These are phyloP conservation scores for Apiospora hydei DNA, from an alignment of 2,329 filamentous ascomycete genomes.

Conservation along the genomic window DNA sequence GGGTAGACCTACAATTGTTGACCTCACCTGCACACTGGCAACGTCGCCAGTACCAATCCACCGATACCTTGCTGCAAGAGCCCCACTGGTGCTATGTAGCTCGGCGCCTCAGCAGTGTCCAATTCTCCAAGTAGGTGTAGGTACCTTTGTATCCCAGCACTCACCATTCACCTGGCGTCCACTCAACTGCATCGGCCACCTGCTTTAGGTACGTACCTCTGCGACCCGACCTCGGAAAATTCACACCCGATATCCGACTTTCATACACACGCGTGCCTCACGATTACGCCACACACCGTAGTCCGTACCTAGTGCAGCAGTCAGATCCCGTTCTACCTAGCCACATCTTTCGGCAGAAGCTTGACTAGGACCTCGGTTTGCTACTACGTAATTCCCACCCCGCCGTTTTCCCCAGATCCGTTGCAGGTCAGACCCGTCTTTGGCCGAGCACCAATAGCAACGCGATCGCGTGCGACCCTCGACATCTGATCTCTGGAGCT, in stretches of 20 bases:
- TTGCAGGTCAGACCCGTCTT: constrained; percentile 16
- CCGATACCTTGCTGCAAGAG: not conserved
- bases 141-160: not conserved
- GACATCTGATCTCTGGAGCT: constrained; percentile 11
- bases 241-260: not conserved
- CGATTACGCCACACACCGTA: not conserved
- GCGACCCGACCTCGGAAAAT: not conserved
- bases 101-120: not conserved
- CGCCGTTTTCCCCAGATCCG: constrained; percentile 15
- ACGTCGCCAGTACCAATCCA: constrained; percentile 20
- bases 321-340: not conserved
- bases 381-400: constrained; percentile 18
- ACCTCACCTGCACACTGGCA: constrained; percentile 11
- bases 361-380: constrained; percentile 15
- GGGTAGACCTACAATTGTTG: not conserved
- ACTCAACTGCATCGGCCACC: no score
- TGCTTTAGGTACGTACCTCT: not conserved
- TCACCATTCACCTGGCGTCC: not conserved
- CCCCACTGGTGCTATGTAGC: constrained; percentile 1
- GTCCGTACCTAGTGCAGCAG: not conserved
- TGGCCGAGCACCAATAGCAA: constrained; percentile 19
- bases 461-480: constrained; percentile 18
- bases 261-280: not conserved
- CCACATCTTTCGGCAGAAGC: constrained; percentile 10
- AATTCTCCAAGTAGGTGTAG: not conserved